Percentiles rank a stretch among this genome's conserved stretches.
Conservation (phyloP, 2,329 filamentous ascomycete species). For the Calonectria henricotiae region DNA sequence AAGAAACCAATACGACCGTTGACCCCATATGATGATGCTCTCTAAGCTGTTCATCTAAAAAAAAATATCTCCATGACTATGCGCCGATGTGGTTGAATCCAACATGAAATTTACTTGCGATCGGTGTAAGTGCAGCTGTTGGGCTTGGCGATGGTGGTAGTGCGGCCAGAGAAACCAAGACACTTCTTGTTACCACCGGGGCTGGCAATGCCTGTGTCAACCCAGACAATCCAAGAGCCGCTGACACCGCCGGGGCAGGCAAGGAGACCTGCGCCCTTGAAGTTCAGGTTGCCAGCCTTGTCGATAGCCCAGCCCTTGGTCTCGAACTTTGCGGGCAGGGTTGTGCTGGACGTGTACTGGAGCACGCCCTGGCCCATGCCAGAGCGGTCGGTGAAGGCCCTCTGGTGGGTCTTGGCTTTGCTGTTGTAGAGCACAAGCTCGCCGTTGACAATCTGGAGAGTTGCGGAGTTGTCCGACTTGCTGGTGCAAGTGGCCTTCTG, state of each 20-base stretch:
- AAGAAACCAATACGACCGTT: neutral
- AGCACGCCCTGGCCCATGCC: conserved; percentile 73
- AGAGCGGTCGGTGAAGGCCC: conserved; percentile 70
- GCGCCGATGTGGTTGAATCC: no score
- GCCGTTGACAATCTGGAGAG: conserved; percentile 65
- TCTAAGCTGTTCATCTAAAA: neutral
- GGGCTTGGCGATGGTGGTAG: conserved; percentile 52
- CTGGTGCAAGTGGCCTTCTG: conserved; percentile 69
- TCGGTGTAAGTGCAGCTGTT: conserved; percentile 59
- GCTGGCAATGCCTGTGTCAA: conserved; percentile 52
- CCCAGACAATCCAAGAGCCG: conserved; percentile 62
- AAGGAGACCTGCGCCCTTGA: conserved; percentile 62
- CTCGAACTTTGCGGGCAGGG: conserved; percentile 62
- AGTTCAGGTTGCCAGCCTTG: conserved; percentile 62
- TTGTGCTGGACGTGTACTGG: conserved; percentile 64
- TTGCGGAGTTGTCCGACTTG: conserved; percentile 61
- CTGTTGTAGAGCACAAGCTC: conserved; percentile 66
- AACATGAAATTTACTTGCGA: neutral
- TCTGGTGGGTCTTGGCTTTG: conserved; percentile 61
- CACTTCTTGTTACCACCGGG: conserved; percentile 61
- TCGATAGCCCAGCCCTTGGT: conserved; percentile 66
- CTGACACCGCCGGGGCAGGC: conserved; percentile 68
- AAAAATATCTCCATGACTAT: neutral
- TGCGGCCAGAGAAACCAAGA: conserved; percentile 56
- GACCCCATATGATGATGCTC: neutral